These are phyloP conservation scores for Boletus edulis DNA, from an alignment of 768 basidiomycete species.

Conservation along the genomic window DNA sequence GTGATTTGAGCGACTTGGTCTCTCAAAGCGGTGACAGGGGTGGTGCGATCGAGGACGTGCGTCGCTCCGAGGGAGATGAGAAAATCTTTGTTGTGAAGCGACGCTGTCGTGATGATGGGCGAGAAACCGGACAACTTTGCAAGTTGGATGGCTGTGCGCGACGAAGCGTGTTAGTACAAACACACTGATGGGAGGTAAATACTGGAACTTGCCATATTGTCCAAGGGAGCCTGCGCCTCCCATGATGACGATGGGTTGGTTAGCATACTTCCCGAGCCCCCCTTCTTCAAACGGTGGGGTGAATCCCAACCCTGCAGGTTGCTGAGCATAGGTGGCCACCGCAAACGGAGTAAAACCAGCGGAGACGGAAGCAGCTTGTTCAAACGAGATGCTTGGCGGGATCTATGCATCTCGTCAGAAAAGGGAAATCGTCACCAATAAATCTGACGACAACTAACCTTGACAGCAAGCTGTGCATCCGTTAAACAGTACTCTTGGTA, in stretches of 20 bases:
- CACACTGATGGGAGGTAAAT: no score
- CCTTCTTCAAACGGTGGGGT: slow-evolving; percentile 28
- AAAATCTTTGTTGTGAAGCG: slow-evolving; percentile 28
- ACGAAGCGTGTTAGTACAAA: not conserved
- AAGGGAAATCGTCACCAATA: not conserved
- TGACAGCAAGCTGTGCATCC: slow-evolving; percentile 15
- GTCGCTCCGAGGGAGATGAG: slow-evolving; percentile 38
- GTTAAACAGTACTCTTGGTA: slow-evolving; percentile 25
- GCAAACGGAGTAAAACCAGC: slow-evolving; percentile 33
- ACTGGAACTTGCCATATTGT: slow-evolving; percentile 29
- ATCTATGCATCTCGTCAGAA: slow-evolving; percentile 19
- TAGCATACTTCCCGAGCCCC: slow-evolving; percentile 30
- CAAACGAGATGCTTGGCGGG: slow-evolving; percentile 33
- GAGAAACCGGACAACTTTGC: slow-evolving; percentile 33
- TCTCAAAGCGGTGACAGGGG: slow-evolving; percentile 9
- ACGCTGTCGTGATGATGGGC: slow-evolving; percentile 39
- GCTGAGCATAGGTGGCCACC: slow-evolving; percentile 29
- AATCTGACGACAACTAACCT: slow-evolving; percentile 2
- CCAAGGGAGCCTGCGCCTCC: slow-evolving; percentile 39
- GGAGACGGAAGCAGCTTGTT: slow-evolving; percentile 37
- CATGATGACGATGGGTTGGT: slow-evolving; percentile 33
- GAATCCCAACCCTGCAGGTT: slow-evolving; percentile 26
- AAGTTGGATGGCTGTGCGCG: slow-evolving; percentile 29
- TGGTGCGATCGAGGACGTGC: slow-evolving; percentile 32
- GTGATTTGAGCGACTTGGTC: slow-evolving; percentile 7